Percentiles rank a stretch among this genome's conserved stretches.
Evolutionary conservation across 208 protist species (phyloP).

Genomic region (Naegleria fowleri): DNA sequence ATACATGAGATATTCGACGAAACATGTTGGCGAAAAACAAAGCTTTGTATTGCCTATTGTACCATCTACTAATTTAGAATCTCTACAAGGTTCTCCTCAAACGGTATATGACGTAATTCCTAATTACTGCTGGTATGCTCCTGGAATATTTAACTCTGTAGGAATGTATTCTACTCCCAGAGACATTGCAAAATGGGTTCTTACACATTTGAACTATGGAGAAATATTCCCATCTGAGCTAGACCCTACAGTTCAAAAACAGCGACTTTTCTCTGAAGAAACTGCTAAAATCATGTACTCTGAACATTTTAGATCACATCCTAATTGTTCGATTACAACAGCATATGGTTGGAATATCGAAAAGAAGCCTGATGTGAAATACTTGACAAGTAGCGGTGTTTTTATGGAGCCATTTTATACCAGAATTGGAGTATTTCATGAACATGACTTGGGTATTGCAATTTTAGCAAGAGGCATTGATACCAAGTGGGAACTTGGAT

Average conservation of each 20-base stretch:
- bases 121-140: background rate
- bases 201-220: slow-evolving; percentile 8
- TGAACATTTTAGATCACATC: background rate
- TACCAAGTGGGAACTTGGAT: background rate
- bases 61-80: background rate
- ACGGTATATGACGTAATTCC: too few relatives aligned
- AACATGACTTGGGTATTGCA: background rate
- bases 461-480: background rate
- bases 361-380: background rate
- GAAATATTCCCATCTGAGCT: background rate
- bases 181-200: background rate
- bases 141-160: background rate
- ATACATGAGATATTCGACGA: background rate
- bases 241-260: background rate
- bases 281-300: background rate
- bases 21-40: background rate
- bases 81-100: too few relatives aligned
- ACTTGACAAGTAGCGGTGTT: background rate
- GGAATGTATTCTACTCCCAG: background rate
- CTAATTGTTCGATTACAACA: background rate
- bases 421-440: background rate
- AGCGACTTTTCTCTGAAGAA: background rate
- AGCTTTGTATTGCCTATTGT: background rate
- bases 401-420: background rate
- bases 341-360: background rate